Conservation (phyloP, 495 filamentous ascomycete species). For the Massariosphaeria phaeospora region DNA sequence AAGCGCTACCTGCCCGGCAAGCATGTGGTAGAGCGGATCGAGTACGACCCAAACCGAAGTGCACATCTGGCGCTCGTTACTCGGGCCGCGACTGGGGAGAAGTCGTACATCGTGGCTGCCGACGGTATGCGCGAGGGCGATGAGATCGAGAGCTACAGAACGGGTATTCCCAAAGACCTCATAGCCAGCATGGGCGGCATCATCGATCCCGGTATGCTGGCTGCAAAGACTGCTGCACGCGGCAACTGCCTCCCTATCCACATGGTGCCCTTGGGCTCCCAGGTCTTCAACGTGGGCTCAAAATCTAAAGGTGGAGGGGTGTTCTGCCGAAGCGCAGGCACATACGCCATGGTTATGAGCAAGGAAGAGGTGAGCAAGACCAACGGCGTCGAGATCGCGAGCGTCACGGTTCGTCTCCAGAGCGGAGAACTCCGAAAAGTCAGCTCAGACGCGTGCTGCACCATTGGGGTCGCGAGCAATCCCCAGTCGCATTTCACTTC, state of each 20-base stretch:
- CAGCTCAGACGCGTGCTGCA: slow-evolving; percentile 85
- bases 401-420: slow-evolving; percentile 76
- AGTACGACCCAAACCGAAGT: slow-evolving; percentile 88
- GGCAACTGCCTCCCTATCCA: slow-evolving; percentile 93
- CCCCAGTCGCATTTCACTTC: slow-evolving; percentile 82
- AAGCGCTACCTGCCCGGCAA: slow-evolving; percentile 66
- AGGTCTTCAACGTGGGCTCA: slow-evolving; percentile 86
- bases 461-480: slow-evolving; percentile 90
- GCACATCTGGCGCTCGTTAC: slow-evolving; percentile 88
- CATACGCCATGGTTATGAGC: slow-evolving; percentile 77
- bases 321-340: slow-evolving; percentile 90
- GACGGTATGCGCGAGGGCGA: slow-evolving; percentile 93
- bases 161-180: slow-evolving; percentile 78
- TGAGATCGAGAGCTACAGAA: slow-evolving; percentile 80
- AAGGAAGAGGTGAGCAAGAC: slow-evolving; percentile 62
- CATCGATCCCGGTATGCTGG: slow-evolving; percentile 89
- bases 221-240: slow-evolving; percentile 86
- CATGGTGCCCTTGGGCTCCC: slow-evolving; percentile 86
- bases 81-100: slow-evolving; percentile 58
- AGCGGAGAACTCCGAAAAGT: slow-evolving; percentile 88
- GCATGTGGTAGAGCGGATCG: slow-evolving; percentile 86
- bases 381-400: slow-evolving; percentile 45
- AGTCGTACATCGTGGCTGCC: slow-evolving; percentile 87
- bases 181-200: slow-evolving; percentile 85
- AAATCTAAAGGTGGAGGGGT: slow-evolving; percentile 67